Conservation (phyloP, 2,329 filamentous ascomycete species). For the Xylaria sp. region DNA sequence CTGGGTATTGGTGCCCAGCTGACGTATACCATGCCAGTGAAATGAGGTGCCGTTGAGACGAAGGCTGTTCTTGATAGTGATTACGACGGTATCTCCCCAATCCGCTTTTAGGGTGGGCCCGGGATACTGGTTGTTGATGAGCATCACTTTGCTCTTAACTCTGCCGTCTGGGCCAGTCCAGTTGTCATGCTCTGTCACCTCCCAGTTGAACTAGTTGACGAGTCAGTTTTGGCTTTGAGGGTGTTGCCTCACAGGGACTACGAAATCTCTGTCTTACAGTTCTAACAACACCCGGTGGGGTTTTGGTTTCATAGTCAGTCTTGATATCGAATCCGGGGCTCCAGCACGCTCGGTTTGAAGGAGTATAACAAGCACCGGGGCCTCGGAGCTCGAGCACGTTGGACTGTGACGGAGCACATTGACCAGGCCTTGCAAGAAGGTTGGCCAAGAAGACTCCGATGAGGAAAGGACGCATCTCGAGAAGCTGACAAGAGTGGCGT, state of each 20-base stretch:
- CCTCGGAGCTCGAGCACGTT: slow-evolving; percentile 27
- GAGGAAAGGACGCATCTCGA: slow-evolving; percentile 27
- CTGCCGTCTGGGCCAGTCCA: slow-evolving; percentile 44
- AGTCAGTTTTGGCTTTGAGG: background rate
- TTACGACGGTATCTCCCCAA: slow-evolving; percentile 71
- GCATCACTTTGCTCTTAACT: slow-evolving; percentile 57
- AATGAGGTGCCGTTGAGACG: slow-evolving; percentile 54
- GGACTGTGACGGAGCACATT: slow-evolving; percentile 29
- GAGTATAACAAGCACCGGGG: slow-evolving; percentile 36
- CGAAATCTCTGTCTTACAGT: slow-evolving; percentile 29
- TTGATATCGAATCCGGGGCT: slow-evolving; percentile 42
- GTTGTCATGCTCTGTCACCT: slow-evolving; percentile 42
- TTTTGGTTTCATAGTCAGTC: slow-evolving; percentile 45
- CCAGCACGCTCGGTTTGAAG: slow-evolving; percentile 46
- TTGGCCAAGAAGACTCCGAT: slow-evolving; percentile 23
- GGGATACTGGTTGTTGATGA: slow-evolving; percentile 74
- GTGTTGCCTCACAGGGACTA: slow-evolving; percentile 53
- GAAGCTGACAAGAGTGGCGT: background rate
- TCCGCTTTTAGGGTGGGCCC: slow-evolving; percentile 73
- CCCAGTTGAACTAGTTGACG: slow-evolving; percentile 39
- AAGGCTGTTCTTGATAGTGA: slow-evolving; percentile 78
- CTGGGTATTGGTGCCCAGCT: slow-evolving; percentile 51
- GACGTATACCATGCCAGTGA: slow-evolving; percentile 55
- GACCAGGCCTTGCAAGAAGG: slow-evolving; percentile 26
- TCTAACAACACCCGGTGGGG: slow-evolving; percentile 36